These are phyloP conservation scores for Chromera velia DNA, from an alignment of 73 alveolate genomes.

Conservation along the genomic window DNA sequence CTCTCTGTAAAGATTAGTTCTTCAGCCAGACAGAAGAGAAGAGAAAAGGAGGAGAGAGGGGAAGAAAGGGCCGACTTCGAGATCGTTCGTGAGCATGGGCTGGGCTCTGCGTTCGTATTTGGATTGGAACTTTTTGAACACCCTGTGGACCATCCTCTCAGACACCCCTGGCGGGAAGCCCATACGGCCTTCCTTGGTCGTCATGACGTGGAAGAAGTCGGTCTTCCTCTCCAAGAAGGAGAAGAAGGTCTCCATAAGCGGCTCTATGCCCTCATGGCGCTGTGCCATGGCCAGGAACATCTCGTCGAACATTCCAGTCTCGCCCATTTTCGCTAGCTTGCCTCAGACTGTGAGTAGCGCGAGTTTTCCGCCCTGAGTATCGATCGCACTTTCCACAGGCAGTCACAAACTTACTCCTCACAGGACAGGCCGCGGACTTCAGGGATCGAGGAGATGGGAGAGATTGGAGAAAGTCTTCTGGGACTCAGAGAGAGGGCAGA, in stretches of 20 bases:
- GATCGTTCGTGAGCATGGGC: background rate
- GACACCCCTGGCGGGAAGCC: background rate
- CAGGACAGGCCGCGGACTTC: no score
- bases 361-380: no score
- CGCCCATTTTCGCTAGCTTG: no score
- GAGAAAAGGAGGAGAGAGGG: background rate
- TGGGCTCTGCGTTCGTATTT: background rate
- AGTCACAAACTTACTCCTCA: no score
- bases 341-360: no score
- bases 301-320: no score
- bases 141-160: background rate
- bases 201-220: background rate
- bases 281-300: background rate
- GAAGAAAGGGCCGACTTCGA: background rate
- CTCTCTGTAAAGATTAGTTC: no score
- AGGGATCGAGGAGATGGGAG: no score
- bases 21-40: background rate
- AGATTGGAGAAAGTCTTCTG: no score
- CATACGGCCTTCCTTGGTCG: background rate
- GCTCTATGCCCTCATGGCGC: background rate
- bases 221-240: background rate
- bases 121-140: background rate
- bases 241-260: background rate
- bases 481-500: no score
- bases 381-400: no score